These are phyloP conservation scores for Backusella mclennaniae DNA, from an alignment of 192 early-diverging fungal species.

Conservation along the genomic window DNA sequence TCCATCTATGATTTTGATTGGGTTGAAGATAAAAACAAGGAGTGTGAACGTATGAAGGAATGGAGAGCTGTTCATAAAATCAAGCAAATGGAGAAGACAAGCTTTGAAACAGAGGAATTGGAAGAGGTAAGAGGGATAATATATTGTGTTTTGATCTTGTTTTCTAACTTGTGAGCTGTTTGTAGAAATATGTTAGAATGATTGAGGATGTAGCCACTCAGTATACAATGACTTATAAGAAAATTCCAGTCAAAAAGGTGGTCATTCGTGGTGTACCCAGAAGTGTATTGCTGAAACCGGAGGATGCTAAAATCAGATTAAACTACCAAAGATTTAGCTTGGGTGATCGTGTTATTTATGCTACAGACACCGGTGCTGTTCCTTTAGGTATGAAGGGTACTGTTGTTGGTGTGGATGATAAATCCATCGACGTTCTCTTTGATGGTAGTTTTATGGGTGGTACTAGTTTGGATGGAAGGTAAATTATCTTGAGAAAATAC, in stretches of 20 bases:
- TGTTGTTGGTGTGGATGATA: slow-evolving; percentile 76
- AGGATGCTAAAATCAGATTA: slow-evolving; percentile 71
- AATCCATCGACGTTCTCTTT: slow-evolving; percentile 83
- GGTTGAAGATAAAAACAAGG: slow-evolving; percentile 33
- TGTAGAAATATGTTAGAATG: slow-evolving; percentile 37
- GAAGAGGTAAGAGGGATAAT: slow-evolving; percentile 48
- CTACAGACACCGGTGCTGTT: slow-evolving; percentile 65
- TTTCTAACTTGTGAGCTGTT: background rate
- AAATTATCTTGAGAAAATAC: background rate
- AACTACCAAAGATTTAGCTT: slow-evolving; percentile 75
- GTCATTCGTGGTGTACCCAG: slow-evolving; percentile 49
- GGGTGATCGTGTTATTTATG: slow-evolving; percentile 86
- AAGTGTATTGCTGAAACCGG: slow-evolving; percentile 71
- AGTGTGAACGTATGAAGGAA: slow-evolving; percentile 55
- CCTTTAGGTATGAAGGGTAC: slow-evolving; percentile 83
- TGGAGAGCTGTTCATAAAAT: slow-evolving; percentile 66
- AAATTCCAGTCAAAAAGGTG: slow-evolving; percentile 41
- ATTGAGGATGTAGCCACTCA: slow-evolving; percentile 59
- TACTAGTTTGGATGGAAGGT: slow-evolving; percentile 69
- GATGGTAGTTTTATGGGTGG: slow-evolving; percentile 83
- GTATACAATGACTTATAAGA: slow-evolving; percentile 36
- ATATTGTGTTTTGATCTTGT: background rate
- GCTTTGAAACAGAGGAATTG: slow-evolving; percentile 61
- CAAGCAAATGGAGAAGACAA: slow-evolving; percentile 61
- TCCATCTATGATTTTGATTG: slow-evolving; percentile 30